Percentiles rank a stretch among this genome's conserved stretches.
Conservation (phyloP, 371 early-diverging fungal genomes). For the Nematocida ausubeli region DNA sequence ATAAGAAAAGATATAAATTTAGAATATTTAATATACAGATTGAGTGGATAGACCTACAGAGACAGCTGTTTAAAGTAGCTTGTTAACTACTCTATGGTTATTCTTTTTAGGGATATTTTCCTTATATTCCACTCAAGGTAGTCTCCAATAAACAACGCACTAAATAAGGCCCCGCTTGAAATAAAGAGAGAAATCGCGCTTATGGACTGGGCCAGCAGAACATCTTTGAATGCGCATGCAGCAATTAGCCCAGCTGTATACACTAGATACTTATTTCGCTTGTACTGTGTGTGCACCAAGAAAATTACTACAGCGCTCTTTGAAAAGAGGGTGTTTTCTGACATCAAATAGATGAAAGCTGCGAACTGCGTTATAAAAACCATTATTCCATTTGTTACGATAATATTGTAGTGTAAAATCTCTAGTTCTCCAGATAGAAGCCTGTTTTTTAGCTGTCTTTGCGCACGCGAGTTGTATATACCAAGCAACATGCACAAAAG, state of each 20-base stretch:
- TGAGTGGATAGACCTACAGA: background rate
- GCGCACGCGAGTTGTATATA: background rate
- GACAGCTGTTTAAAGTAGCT: background rate
- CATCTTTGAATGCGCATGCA: background rate
- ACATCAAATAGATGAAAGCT: background rate
- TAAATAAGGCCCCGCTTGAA: background rate
- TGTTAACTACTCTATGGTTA: background rate
- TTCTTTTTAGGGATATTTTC: background rate
- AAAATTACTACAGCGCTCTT: background rate
- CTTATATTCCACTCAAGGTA: constrained; percentile 1
- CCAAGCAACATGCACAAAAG: background rate
- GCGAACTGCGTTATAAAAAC: constrained; percentile 34
- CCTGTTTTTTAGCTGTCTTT: background rate
- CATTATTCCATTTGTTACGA: background rate
- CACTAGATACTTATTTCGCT: background rate
- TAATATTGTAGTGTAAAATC: constrained; percentile 42
- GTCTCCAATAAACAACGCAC: background rate
- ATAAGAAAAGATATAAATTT: too few relatives aligned
- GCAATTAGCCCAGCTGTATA: background rate
- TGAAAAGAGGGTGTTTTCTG: background rate
- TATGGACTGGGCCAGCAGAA: background rate
- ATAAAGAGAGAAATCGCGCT: background rate
- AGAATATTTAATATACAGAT: background rate
- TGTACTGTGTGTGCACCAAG: background rate
- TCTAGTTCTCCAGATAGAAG: constrained; percentile 34